Conservation (phyloP, 176 grass and related monocot species). For the Secale cereale region DNA sequence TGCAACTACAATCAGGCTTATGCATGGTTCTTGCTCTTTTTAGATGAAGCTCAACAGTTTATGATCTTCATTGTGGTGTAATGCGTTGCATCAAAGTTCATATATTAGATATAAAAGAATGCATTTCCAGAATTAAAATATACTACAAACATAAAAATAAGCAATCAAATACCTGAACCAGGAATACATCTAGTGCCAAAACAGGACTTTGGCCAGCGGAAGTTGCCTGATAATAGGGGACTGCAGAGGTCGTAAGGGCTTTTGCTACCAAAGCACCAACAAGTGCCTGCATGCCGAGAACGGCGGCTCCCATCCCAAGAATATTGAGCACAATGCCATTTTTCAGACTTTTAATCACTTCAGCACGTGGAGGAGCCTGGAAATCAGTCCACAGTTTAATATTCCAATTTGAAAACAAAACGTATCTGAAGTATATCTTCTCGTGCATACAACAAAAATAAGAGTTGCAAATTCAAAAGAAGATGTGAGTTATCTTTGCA, state of each 20-base stretch:
- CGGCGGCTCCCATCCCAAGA: conserved; percentile 80
- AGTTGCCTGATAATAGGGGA: conserved; percentile 63
- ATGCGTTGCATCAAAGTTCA: background rate
- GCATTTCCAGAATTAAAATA: background rate
- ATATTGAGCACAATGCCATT: conserved; percentile 85
- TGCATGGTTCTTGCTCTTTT: background rate
- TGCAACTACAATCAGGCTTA: background rate
- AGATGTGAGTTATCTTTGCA: background rate
- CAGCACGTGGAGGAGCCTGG: conserved; percentile 85
- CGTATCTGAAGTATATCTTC: conserved; percentile 5
- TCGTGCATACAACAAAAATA: background rate
- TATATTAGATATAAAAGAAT: background rate
- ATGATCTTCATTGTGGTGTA: background rate
- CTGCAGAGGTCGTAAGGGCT: conserved; percentile 77
- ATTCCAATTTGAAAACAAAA: background rate
- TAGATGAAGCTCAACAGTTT: background rate
- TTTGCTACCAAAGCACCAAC: conserved; percentile 94
- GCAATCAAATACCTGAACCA: conserved; percentile 76
- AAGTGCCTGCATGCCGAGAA: conserved; percentile 98
- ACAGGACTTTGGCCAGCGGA: conserved; percentile 75
- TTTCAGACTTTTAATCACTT: conserved; percentile 91
- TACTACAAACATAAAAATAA: background rate
- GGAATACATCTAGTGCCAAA: conserved; percentile 90
- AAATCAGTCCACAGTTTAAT: conserved; percentile 20
- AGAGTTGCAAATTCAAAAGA: background rate